Evolutionary conservation across 768 basidiomycete genomes (phyloP).

Genomic region (Roridomyces roridus): DNA sequence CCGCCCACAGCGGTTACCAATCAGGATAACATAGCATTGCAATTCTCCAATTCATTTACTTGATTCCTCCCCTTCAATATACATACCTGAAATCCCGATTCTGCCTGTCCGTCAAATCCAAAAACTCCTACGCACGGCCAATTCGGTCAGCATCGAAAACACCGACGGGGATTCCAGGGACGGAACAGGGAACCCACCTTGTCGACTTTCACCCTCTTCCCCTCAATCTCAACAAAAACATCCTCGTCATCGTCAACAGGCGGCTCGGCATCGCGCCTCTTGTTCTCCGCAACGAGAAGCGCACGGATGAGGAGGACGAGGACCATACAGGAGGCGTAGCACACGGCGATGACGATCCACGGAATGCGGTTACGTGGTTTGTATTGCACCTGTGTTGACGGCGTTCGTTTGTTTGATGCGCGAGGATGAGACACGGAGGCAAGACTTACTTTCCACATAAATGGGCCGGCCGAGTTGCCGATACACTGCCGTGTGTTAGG

Average conservation of each 20-base stretch:
- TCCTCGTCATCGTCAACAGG: no score
- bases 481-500: no score
- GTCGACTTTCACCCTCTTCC: conserved; percentile 1
- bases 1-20: no score
- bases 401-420: background rate
- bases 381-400: background rate
- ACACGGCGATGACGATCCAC: conserved; percentile 74
- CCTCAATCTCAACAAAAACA: no score
- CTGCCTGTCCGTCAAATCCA: conserved; percentile 10
- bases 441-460: conserved; percentile 79
- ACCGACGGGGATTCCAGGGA: conserved; percentile 52
- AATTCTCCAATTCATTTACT: no score
- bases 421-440: background rate
- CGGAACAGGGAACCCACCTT: conserved; percentile 53
- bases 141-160: conserved; percentile 11
- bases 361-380: conserved; percentile 67
- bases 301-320: conserved; percentile 46
- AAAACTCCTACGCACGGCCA: conserved; percentile 5
- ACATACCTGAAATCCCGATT: conserved; percentile 11
- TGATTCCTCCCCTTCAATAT: background rate
- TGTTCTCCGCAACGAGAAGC: conserved; percentile 66
- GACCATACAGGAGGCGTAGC: conserved; percentile 52
- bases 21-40: no score
- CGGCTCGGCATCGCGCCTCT: conserved; percentile 56
- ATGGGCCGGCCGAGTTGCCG: conserved; percentile 75